Evolutionary conservation across 371 early-diverging fungal genomes (phyloP).

Genomic region (Phascolomyces articulosus): DNA sequence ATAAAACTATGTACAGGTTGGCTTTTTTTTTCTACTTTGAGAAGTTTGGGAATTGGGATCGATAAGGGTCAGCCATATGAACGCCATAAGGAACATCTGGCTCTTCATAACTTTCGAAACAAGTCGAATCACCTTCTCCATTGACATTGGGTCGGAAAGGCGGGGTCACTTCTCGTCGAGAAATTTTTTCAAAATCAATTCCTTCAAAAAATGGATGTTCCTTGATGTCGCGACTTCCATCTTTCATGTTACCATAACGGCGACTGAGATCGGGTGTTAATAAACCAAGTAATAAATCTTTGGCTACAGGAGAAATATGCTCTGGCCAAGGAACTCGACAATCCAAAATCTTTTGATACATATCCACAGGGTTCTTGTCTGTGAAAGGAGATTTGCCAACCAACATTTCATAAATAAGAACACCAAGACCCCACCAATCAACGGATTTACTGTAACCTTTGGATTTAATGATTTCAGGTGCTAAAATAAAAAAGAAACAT

Average conservation of each 20-base stretch:
- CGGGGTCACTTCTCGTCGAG: conserved; percentile 76
- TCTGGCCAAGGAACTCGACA: conserved; percentile 77
- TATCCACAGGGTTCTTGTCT: conserved; percentile 88
- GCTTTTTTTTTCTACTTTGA: conserved; percentile 4
- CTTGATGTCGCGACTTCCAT: conserved; percentile 90
- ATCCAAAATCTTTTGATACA: conserved; percentile 82
- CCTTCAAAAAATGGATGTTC: conserved; percentile 94
- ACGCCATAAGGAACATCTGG: conserved; percentile 64
- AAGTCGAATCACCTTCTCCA: conserved; percentile 89
- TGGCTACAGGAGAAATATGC: conserved; percentile 85
- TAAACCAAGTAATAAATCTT: conserved; percentile 88
- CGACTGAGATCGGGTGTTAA: conserved; percentile 85
- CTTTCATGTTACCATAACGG: conserved; percentile 87
- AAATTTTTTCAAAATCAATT: conserved; percentile 88
- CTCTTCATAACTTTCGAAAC: conserved; percentile 93
- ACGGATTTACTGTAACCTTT: conserved; percentile 97
- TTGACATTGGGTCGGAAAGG: conserved; percentile 88
- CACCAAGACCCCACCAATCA: conserved; percentile 98
- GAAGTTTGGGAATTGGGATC: conserved; percentile 50
- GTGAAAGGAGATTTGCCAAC: conserved; percentile 93
- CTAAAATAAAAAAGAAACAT: too few relatives aligned
- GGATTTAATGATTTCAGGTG: conserved; percentile 97
- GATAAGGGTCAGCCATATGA: conserved; percentile 30
- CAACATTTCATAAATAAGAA: conserved; percentile 95
- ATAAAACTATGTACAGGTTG: too few relatives aligned